Evolutionary conservation across 2,329 filamentous ascomycete species (phyloP), one percentile per base, ranked within the genome.

Genomic region (Aureobasidium lini): DNA sequence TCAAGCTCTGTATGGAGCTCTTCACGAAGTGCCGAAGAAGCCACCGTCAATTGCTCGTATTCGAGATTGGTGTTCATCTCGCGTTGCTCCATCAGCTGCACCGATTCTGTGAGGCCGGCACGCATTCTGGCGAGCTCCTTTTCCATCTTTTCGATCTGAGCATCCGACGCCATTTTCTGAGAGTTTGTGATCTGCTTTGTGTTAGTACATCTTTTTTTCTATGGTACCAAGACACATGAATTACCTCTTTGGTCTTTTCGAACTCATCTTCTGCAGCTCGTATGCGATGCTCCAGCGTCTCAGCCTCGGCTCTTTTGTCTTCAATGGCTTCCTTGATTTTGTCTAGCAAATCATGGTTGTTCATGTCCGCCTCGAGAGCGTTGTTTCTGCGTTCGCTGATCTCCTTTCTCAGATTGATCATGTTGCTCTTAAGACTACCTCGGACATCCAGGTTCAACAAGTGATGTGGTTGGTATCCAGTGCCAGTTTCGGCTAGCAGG

Each of bases 141-240:
- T 76, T 99, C 94, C 87, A 96, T 95, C 78, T 94, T 94, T 75
- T 99, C 94, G 67, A 99, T 96, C 72, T 97, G 93, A 8, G 92
- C 85, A 71, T 97, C 94, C 2, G 87, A 90, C 7, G 86, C 87
- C 71, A 93, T 84, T 76, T 95, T 95, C 71, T 96, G 90, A 16
- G 91, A 89, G 47, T 83, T 89, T 7, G 89, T 93, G 61, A 84
- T 84, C 63, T 76, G 58, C 82, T 76, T 31, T 5, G 10, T 29
- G 31, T 56, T 29, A 56, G 52, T 28, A 6, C 10, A 32, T 7
- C 10, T 43, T 8, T 8, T 34, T 29, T 6, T 34, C 15, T 47
- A 23, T 2, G 0, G 1, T 6, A 5, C 4, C 2, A 40, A 6
- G 28, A 7, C 23, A 7, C 16, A 2, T 3, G 15, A 46, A 62